Conservation (phyloP, 139 green algal genomes). For the Ettlia oleoabundans region DNA sequence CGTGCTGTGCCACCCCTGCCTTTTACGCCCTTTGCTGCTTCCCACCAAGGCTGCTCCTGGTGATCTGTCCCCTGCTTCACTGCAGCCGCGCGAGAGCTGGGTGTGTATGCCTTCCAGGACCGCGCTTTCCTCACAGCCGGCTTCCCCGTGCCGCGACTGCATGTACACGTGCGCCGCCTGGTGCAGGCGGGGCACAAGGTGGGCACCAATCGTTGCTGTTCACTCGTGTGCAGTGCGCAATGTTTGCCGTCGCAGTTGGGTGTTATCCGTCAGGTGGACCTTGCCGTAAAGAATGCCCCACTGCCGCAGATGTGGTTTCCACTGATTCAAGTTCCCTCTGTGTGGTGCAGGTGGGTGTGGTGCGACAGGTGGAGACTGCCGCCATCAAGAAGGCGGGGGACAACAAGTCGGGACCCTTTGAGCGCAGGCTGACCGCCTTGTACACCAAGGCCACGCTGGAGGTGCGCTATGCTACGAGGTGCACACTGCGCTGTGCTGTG, state of each 20-base stretch:
- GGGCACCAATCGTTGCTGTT: not conserved
- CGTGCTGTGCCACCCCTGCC: no score
- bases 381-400: conserved; percentile 81
- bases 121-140: conserved; percentile 82
- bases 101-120: conserved; percentile 74
- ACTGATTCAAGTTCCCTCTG: no score
- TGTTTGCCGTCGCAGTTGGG: not conserved
- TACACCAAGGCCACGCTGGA: conserved; percentile 93
- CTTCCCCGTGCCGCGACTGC: conserved; percentile 84
- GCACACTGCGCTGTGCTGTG: no score
- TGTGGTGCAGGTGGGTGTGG: conserved; percentile 76
- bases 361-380: conserved; percentile 80
- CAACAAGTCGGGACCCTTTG: conserved; percentile 76
- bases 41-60: no score
- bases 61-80: not conserved
- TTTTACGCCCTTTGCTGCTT: no score
- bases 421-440: conserved; percentile 76
- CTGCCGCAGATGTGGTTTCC: no score
- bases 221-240: no score
- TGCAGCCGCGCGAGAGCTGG: conserved; percentile 24
- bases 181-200: conserved; percentile 29
- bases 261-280: no score
- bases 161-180: conserved; percentile 63
- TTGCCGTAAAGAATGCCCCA: no score
- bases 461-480: no score